Base-by-base conservation (phyloP, 805 yeast genomes). In the Nakazawaea ambrosiae region DNA sequence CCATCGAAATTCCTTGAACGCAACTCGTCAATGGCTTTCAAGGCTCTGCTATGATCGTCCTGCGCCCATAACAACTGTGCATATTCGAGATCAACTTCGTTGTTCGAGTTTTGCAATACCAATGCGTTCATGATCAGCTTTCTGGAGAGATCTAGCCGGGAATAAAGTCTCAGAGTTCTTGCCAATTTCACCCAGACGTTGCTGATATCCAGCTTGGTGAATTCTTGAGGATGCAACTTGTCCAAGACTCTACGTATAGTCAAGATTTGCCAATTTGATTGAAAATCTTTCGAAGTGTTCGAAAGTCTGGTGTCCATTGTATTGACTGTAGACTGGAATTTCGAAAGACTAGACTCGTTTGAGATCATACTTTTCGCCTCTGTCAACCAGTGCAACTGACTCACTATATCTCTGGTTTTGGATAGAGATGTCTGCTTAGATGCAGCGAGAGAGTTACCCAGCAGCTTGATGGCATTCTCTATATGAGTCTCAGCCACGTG, bases 61-160 rank as follows among this genome's bases (percentile, higher is more conserved):
- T 84, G 86, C 3, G 78, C 81, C 97, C 97, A 90, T 27, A 87
- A 57, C 7, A 92, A 66, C 40, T 83, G 78, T 0, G 96, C 81
- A 55, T 82, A 81, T 53, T 88, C 95, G 27, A 82, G 58, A 41
- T 79, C 81, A 5, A 83, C 79, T 18, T 63, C 62, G 20, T 62
- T 58, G 20, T 63, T 58, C 9, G 63, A 65, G 14, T 37, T 27
- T 17, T 31, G 32, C 12, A 60, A 51, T 2, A 63, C 58, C 57
- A 74, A 61, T 1, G 86, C 87, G 48, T 75, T 67, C 51, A 83
- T 70, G 17, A 82, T 71, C 7, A 79, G 68, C 16, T 78, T 70
- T 2, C 86, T 76, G 0, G 96, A 81, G 27, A 86, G 65, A 48
- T 85, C 92, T 3, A 80, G 60, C 42, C 89, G 69, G 8, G 77